These are phyloP conservation scores for Botrytis paeoniae DNA, from an alignment of 2,329 filamentous ascomycete genomes.

Conservation along the genomic window DNA sequence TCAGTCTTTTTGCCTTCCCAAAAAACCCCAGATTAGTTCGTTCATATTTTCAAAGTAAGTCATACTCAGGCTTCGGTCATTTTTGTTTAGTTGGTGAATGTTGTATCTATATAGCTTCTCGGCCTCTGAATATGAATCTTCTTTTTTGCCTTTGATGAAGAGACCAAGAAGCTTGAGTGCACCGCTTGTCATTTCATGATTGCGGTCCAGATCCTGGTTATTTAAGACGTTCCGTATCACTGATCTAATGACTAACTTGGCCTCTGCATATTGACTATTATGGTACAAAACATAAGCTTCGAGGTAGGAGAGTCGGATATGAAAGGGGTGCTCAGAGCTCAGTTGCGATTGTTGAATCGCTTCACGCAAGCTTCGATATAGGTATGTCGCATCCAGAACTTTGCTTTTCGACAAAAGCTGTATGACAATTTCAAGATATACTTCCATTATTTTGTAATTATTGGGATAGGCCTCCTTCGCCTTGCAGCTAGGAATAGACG, in stretches of 20 bases:
- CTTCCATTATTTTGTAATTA: not conserved
- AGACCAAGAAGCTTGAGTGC: not conserved
- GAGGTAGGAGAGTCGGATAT: not conserved
- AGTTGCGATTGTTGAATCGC: not conserved
- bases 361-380: not conserved
- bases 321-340: not conserved
- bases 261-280: not conserved
- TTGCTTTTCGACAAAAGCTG: rapidly evolving
- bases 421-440: not conserved
- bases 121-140: not conserved
- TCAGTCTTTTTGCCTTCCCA: not conserved
- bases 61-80: not conserved
- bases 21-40: rapidly evolving
- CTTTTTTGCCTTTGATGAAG: rapidly evolving
- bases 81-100: not conserved
- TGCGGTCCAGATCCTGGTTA: not conserved
- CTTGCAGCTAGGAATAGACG: not conserved
- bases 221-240: not conserved
- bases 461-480: not conserved
- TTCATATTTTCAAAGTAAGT: rapidly evolving
- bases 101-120: not conserved
- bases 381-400: not conserved
- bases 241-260: not conserved
- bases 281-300: not conserved
- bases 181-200: not conserved